Evolutionary conservation across 495 filamentous ascomycete species (phyloP), one percentile per base, ranked within the genome.

Genomic region (Cercophora scortea): DNA sequence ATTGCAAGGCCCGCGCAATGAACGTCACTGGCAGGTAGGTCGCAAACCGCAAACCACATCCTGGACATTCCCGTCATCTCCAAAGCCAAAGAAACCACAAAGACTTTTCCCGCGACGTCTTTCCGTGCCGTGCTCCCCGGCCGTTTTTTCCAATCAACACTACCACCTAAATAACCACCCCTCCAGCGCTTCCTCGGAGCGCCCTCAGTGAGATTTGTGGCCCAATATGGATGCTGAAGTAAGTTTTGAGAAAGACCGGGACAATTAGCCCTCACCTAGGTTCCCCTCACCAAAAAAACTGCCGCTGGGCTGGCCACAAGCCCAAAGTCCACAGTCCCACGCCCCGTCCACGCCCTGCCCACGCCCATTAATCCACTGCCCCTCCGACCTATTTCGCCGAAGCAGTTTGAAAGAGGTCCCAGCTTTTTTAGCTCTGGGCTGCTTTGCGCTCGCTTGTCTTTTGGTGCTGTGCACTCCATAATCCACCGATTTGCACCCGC

Each of bases 201-300:
- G 25, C 25, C 25, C 25, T 25, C 2, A 25, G 25, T 25, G 25
- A 18, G 11, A 17, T 32, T 45, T 48, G 50, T 51, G 49, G 51
- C 43, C 47, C 56, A 67, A 61, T 15, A 67, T 67, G 64, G 59
- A 57, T 57, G 52, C 61, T 56, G 64, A 62, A 61, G 63, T 66
- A 62, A 66, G 63, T 64, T 17, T 8, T 34, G 17, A 42, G 47
- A 36, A 6, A 35, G 13, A 16, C 18, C 5, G 15, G n/a, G n/a
- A 33, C 12, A 51, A 33, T 56, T 47, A 55, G 41, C 57, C 46
- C 50, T 52, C 39, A 45, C 13, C 49, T 19, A 18, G 32, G 38
- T 35, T 44, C 49, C 43, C 54, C 58, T 54, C 47, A 50, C 51
- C 51, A 45, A 12, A 46, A 25, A 39, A 48, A 54, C 2, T 15